Conservation (phyloP, 2,329 filamentous ascomycete genomes). For the Pseudophaeomoniella oleicola region DNA sequence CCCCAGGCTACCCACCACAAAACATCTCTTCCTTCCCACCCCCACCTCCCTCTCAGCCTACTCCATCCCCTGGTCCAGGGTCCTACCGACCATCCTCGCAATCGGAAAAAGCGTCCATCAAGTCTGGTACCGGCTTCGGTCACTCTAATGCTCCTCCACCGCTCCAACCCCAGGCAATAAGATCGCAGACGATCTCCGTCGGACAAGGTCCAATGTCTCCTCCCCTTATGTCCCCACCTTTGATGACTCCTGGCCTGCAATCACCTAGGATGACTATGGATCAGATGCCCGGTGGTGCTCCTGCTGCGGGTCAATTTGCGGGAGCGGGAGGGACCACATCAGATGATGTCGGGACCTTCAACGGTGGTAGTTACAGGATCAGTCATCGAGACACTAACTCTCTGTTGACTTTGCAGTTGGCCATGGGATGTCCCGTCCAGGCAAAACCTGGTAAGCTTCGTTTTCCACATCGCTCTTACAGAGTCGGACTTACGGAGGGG, state of each 20-base stretch:
- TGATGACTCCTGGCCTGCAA: not conserved
- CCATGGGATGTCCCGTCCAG: conserved; percentile 69
- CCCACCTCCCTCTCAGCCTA: not conserved
- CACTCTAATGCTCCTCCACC: not conserved
- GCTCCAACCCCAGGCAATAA: not conserved
- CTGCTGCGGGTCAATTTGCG: conserved; percentile 41
- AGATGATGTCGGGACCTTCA: conserved; percentile 93
- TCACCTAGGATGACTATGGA: conserved; percentile 9
- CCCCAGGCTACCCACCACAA: not conserved
- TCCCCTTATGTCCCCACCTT: conserved; percentile 8
- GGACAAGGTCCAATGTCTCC: conserved; percentile 4
- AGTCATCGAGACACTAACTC: conserved; percentile 86
- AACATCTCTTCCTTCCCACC: not conserved
- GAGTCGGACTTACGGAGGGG: too few species aligned
- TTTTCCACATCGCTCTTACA: too few species aligned
- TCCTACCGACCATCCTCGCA: not conserved
- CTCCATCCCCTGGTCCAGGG: not conserved
- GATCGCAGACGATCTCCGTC: not conserved
- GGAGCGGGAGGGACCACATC: conserved; percentile 48
- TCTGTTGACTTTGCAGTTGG: conserved; percentile 75
- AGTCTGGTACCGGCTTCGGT: not conserved
- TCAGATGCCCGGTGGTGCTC: conserved; percentile 22
- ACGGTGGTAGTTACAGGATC: conserved; percentile 86
- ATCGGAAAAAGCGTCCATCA: not conserved
- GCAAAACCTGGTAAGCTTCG: conserved; percentile 57